These are phyloP conservation scores for Hortiboletus campestris DNA, from an alignment of 768 basidiomycete genomes.

Conservation along the genomic window DNA sequence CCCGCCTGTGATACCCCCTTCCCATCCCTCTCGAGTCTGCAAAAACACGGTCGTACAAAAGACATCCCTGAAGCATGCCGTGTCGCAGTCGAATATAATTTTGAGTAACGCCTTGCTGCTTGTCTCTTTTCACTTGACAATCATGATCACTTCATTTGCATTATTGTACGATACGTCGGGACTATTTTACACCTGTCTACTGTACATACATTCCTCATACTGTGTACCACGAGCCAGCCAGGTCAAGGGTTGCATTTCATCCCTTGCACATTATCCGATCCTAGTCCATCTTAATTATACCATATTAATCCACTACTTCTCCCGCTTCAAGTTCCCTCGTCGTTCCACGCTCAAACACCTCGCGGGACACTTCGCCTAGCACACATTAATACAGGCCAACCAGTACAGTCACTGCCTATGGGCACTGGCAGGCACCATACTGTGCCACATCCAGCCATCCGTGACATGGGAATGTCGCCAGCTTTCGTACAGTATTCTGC, in stretches of 20 bases:
- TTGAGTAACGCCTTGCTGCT: slow-evolving; percentile 42
- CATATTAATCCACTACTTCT: slow-evolving; percentile 30
- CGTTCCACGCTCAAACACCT: background rate
- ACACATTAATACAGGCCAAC: background rate
- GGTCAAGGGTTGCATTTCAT: slow-evolving; percentile 16
- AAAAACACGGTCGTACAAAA: slow-evolving; percentile 56
- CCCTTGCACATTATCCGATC: slow-evolving; percentile 30
- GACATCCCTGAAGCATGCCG: slow-evolving; percentile 66
- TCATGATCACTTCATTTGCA: slow-evolving; percentile 21
- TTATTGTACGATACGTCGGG: slow-evolving; percentile 31
- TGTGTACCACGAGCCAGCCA: slow-evolving; percentile 13
- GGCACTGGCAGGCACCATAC: slow-evolving; percentile 1
- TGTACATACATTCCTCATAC: slow-evolving; percentile 27
- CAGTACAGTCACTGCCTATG: background rate
- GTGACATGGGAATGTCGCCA: slow-evolving; percentile 10
- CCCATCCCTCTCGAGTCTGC: slow-evolving; percentile 54
- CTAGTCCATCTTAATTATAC: slow-evolving; percentile 34
- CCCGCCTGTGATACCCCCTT: slow-evolving; percentile 75
- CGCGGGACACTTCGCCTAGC: background rate
- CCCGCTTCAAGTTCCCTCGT: background rate
- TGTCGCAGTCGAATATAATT: slow-evolving; percentile 70
- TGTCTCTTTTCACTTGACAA: slow-evolving; percentile 9
- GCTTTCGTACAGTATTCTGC: background rate
- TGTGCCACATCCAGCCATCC: background rate
- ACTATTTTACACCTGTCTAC: slow-evolving; percentile 26